These are phyloP conservation scores for Striga hermonthica DNA, from an alignment of 305 asterid genomes.

Conservation along the genomic window DNA sequence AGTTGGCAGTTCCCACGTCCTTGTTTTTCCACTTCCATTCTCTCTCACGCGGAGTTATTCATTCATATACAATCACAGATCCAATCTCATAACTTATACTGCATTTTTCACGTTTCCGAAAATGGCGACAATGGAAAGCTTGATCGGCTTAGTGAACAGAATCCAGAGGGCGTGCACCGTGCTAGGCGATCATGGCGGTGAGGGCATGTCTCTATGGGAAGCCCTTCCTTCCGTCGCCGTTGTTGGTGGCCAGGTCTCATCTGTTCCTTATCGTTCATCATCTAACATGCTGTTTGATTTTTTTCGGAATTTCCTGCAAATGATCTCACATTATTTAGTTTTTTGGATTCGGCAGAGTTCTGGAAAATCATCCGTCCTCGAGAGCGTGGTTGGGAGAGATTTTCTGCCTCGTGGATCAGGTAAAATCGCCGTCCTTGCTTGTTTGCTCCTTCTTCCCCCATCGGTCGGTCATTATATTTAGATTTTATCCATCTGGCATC, in stretches of 20 bases:
- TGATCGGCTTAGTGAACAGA: constrained; percentile 87
- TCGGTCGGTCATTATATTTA: constrained; percentile 14
- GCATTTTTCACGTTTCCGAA: constrained; percentile 30
- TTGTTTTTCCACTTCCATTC: constrained; percentile 32
- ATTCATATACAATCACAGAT: constrained; percentile 22
- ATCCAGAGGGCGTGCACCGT: constrained; percentile 94
- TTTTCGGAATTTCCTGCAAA: not conserved
- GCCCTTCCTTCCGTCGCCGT: constrained; percentile 99
- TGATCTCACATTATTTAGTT: constrained; percentile 5
- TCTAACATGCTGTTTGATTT: not conserved
- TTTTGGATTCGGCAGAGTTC: constrained; percentile 59
- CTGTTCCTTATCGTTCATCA: constrained; percentile 3
- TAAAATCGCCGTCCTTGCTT: constrained; percentile 27
- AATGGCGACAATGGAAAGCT: constrained; percentile 95
- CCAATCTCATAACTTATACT: constrained; percentile 27
- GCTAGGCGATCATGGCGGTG: constrained; percentile 98
- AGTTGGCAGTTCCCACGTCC: constrained; percentile 33
- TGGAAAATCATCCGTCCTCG: constrained; percentile 94
- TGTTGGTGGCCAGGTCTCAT: constrained; percentile 90
- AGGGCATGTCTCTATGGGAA: constrained; percentile 96
- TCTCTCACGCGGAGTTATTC: constrained; percentile 21
- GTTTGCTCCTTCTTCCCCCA: not conserved
- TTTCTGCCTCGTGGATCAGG: constrained; percentile 99
- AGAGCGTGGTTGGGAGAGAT: constrained; percentile 97
- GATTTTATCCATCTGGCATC: constrained; percentile 12